phyloP scores from a whole-genome alignment of 1,139 yeast genomes.

The Kodamaea arcana region DNA sequence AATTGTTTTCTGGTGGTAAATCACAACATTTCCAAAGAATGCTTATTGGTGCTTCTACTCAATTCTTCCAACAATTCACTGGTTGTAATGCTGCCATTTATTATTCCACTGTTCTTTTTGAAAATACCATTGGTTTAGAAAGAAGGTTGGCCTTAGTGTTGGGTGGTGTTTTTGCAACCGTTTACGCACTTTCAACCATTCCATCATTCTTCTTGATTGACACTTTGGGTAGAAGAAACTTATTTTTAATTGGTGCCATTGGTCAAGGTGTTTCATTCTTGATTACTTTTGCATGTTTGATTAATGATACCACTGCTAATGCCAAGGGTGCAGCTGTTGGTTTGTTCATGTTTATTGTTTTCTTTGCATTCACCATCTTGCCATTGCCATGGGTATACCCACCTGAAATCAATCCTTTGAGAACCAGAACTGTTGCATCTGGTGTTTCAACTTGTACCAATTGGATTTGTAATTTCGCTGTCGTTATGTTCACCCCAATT shows the following conservation, averaged over 20 bases:
- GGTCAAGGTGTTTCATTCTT: constrained; percentile 44
- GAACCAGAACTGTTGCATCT: constrained; percentile 54
- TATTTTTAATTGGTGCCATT: constrained; percentile 46
- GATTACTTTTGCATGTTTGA: constrained; percentile 41
- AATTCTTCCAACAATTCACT: constrained; percentile 57
- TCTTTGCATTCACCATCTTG: constrained; percentile 28
- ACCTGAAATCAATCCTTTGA: constrained; percentile 61
- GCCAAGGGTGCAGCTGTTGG: constrained; percentile 46
- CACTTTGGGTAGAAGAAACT: constrained; percentile 62
- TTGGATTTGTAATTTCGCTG: constrained; percentile 51
- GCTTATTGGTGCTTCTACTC: constrained; percentile 61
- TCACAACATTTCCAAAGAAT: constrained; percentile 54
- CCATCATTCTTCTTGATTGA: constrained; percentile 66
- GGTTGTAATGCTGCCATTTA: constrained; percentile 70
- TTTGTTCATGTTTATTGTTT: constrained; percentile 24
- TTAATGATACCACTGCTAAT: constrained; percentile 26
- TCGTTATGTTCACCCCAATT: constrained; percentile 52
- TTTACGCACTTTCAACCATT: constrained; percentile 58
- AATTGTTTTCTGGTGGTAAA: constrained; percentile 56
- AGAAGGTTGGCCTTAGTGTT: constrained; percentile 52
- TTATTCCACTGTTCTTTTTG: constrained; percentile 61
- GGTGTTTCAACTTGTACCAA: constrained; percentile 47
- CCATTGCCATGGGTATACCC: constrained; percentile 56
- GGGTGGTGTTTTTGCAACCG: constrained; percentile 63
- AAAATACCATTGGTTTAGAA: constrained; percentile 47